A percentile compares a stretch with the other conserved stretches of the same genome.
phyloP scores from a whole-genome alignment of 1,139 yeast species.

The Debaryomycetaceae sp. region DNA sequence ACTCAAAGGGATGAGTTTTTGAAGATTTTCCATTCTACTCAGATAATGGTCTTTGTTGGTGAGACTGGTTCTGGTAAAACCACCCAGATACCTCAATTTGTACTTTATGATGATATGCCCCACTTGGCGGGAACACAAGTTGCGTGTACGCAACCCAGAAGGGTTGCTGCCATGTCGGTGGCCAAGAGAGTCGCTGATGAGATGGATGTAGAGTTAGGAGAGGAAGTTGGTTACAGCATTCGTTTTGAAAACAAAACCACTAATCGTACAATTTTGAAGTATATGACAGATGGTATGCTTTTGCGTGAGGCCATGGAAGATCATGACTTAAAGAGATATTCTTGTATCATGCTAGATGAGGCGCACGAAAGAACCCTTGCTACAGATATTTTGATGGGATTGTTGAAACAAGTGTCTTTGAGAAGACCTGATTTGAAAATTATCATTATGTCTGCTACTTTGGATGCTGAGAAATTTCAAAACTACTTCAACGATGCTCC shows the following conservation, averaged over 20 bases:
- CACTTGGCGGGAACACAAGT: conserved; percentile 75
- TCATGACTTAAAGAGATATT: conserved; percentile 73
- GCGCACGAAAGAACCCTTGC: conserved; percentile 98
- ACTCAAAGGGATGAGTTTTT: conserved; percentile 89
- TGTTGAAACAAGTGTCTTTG: conserved; percentile 73
- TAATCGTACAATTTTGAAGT: conserved; percentile 77
- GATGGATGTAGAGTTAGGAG: conserved; percentile 87
- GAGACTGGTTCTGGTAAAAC: conserved; percentile 99
- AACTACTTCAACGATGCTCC: conserved; percentile 89
- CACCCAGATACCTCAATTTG: conserved; percentile 95
- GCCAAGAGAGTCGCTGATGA: conserved; percentile 96
- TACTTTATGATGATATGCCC: conserved; percentile 87
- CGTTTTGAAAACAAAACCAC: conserved; percentile 91
- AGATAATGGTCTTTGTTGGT: conserved; percentile 97
- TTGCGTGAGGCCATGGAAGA: conserved; percentile 97
- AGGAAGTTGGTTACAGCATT: conserved; percentile 89
- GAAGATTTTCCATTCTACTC: conserved; percentile 76
- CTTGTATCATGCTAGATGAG: conserved; percentile 92
- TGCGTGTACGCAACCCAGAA: conserved; percentile 96
- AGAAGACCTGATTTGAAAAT: conserved; percentile 87
- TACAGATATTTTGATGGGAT: conserved; percentile 95
- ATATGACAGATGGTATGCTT: conserved; percentile 99
- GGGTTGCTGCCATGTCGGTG: conserved; percentile 98
- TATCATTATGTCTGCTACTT: conserved; percentile 95
- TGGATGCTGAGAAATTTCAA: conserved; percentile 96